A percentile compares a stretch with the other conserved stretches of the same genome.
Evolutionary conservation across 1,139 yeast species (phyloP).

Genomic region (Diutina catenulata): DNA sequence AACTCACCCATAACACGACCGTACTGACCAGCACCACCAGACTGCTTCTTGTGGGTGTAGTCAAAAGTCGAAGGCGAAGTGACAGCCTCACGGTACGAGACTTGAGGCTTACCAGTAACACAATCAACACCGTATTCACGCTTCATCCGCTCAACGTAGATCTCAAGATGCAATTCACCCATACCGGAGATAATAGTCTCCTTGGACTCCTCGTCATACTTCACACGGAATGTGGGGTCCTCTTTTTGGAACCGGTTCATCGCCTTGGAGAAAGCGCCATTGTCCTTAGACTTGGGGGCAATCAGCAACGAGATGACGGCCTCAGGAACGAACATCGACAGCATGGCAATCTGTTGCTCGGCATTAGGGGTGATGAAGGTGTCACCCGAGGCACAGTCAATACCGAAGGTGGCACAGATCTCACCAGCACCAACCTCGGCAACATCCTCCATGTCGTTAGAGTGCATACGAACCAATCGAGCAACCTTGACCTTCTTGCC

Average conservation of each 20-base stretch:
- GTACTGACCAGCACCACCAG: slow-evolving; percentile 99
- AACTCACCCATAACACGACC: slow-evolving; percentile 92
- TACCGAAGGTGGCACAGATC: slow-evolving; percentile 98
- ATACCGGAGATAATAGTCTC: slow-evolving; percentile 95
- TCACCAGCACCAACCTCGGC: slow-evolving; percentile 96
- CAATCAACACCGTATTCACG: slow-evolving; percentile 97
- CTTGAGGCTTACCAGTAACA: slow-evolving; percentile 94
- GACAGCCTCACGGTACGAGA: slow-evolving; percentile 93
- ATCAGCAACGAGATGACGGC: slow-evolving; percentile 92
- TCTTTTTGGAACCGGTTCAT: slow-evolving; percentile 95
- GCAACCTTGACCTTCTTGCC: slow-evolving; percentile 92
- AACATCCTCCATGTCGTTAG: slow-evolving; percentile 97
- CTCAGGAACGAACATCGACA: slow-evolving; percentile 97
- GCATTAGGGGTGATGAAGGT: slow-evolving; percentile 76
- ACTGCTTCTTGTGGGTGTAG: slow-evolving; percentile 92
- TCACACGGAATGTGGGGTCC: slow-evolving; percentile 95
- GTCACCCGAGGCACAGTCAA: slow-evolving; percentile 99
- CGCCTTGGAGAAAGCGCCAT: slow-evolving; percentile 83
- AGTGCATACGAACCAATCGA: slow-evolving; percentile 97
- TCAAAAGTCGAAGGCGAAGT: slow-evolving; percentile 69
- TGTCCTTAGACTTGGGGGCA: slow-evolving; percentile 80
- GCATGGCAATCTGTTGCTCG: slow-evolving; percentile 70
- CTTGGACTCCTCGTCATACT: slow-evolving; percentile 81
- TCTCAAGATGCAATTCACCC: slow-evolving; percentile 96
- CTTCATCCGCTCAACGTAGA: slow-evolving; percentile 94